Percentiles rank a stretch among this genome's conserved stretches.
Conservation (phyloP, 257 asterid genomes). For the Echites panduratus region DNA sequence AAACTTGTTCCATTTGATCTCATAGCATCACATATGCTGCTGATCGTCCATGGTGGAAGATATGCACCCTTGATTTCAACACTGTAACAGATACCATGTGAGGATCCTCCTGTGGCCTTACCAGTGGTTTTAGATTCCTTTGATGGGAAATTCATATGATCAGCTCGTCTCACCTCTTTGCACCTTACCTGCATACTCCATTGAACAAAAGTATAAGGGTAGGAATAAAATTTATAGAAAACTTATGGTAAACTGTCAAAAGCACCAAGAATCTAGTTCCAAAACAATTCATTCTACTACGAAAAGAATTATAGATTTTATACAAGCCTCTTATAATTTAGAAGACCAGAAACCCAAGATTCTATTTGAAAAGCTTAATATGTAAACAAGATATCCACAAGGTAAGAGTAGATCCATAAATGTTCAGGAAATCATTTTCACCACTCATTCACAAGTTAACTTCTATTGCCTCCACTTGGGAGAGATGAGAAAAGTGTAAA, state of each 20-base stretch:
- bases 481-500: not conserved
- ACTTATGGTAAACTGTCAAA: not conserved
- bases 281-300: not conserved
- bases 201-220: slow-evolving; percentile 14
- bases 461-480: not conserved
- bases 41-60: slow-evolving; percentile 84
- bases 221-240: not conserved
- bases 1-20: slow-evolving; percentile 54
- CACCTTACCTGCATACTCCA: slow-evolving; percentile 61
- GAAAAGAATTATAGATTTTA: not conserved
- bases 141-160: slow-evolving; percentile 36
- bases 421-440: not conserved
- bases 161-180: slow-evolving; percentile 74
- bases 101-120: slow-evolving; percentile 39
- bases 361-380: not conserved
- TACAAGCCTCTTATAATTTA: not conserved
- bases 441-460: not conserved
- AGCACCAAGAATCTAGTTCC: slow-evolving; percentile 3
- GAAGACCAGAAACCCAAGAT: not conserved
- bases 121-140: slow-evolving; percentile 32
- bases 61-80: slow-evolving; percentile 68
- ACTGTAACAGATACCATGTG: slow-evolving; percentile 61
- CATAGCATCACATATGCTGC: slow-evolving; percentile 62
- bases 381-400: not conserved
- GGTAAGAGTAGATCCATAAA: not conserved